Evolutionary conservation across 495 filamentous ascomycete genomes (phyloP), one percentile per base, ranked within the genome.

Genomic region (Aspergillus cristatus): DNA sequence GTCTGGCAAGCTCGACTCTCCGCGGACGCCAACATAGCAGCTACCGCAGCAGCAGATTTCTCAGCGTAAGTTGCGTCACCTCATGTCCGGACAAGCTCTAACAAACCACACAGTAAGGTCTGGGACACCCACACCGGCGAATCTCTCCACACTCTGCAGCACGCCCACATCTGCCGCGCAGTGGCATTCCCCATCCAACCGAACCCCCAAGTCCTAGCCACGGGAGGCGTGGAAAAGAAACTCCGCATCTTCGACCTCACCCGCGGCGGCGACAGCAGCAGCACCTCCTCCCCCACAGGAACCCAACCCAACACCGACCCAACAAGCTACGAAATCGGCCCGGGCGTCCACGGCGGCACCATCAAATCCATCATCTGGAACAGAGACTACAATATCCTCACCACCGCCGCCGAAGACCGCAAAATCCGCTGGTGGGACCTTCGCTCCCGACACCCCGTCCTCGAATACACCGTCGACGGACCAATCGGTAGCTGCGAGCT

Each of bases 111-210:
- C 42, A 90, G 84, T 35, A 94, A 91, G 56, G 79, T 98, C 29
- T 98, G 91, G 91, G 91, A 98, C 51, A 95, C 91, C 5, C 82
- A 88, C 49, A 88, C 84, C 3, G 91, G 91, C 47, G 93, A 96
- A 70, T 81, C 84, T 28, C 72, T 94, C 18, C 83, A 82, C 54
- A 84, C 87, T 5, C 76, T 98, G 16, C 77, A 86, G 47, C 93
- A 97, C 60, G 73, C 84, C 38, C 93, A 97, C 58, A 94, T 98
- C 46, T 89, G 94, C 42, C 86, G 91, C 36, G 84, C 93, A 6
- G 78, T 95, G 22, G 87, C 89, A 7, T 95, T 96, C 46, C 84
- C 89, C 16, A 66, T 72, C 24, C 71, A 77, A 43, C 76, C 78
- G n/a, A 77, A 76, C 29, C 82, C 84, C 11, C 77, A 81, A 33